A percentile compares a stretch with the other conserved stretches of the same genome.
Evolutionary conservation across 2,329 filamentous ascomycete genomes (phyloP).

Genomic region (Aspergillus floridensis): DNA sequence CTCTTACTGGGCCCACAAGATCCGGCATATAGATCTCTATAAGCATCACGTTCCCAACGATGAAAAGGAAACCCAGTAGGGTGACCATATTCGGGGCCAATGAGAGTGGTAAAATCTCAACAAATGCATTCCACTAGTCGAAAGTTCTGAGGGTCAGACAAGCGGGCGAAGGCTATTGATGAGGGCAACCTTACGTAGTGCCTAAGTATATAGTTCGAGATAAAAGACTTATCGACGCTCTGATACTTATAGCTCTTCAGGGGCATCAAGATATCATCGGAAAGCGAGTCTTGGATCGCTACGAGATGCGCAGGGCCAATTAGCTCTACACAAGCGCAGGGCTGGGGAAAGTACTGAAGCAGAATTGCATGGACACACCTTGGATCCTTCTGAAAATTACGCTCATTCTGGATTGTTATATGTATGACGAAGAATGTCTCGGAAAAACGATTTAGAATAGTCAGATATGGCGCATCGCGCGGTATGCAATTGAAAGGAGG

Average conservation of each 20-base stretch:
- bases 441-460: neutral
- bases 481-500: conserved; percentile 7
- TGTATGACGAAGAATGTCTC: conserved; percentile 1
- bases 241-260: conserved; percentile 97
- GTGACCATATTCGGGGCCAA: conserved; percentile 98
- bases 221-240: conserved; percentile 89
- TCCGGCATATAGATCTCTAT: conserved; percentile 83
- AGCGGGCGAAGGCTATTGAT: conserved; percentile 1
- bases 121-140: conserved; percentile 92
- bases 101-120: conserved; percentile 90
- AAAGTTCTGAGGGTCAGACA: conserved; percentile 9
- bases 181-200: conserved; percentile 73
- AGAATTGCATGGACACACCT: conserved; percentile 26
- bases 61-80: conserved; percentile 89
- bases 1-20: conserved; percentile 76
- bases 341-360: neutral
- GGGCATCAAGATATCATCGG: conserved; percentile 85
- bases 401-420: conserved; percentile 25
- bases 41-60: conserved; percentile 75
- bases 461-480: conserved; percentile 14
- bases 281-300: conserved; percentile 60
- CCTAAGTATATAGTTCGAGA: conserved; percentile 89
- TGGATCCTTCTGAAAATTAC: conserved; percentile 35
- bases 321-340: conserved; percentile 1
- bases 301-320: neutral